Conservation (phyloP, 2,329 filamentous ascomycete species). For the Neonectria ditissima region DNA sequence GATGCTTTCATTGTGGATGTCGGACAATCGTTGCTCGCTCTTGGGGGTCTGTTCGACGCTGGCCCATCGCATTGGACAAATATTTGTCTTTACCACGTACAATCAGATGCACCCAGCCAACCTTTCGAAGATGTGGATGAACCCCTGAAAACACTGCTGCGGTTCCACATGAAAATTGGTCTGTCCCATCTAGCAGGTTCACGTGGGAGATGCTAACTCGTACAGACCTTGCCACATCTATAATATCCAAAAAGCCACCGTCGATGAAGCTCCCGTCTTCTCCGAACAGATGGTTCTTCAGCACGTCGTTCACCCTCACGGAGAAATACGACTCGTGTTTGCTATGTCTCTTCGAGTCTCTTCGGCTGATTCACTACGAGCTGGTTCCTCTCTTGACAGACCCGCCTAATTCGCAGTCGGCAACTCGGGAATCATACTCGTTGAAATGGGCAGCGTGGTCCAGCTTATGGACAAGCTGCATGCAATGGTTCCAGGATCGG, state of each 20-base stretch:
- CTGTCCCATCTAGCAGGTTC: background rate
- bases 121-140: background rate
- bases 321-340: background rate
- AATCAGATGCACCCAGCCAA: background rate
- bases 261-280: background rate
- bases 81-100: background rate
- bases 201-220: background rate
- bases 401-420: background rate
- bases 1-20: background rate
- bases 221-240: background rate
- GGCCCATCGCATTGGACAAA: background rate
- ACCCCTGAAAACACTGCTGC: background rate
- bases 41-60: background rate
- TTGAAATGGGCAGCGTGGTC: slow-evolving; percentile 27
- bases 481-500: slow-evolving; percentile 28
- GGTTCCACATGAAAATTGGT: background rate
- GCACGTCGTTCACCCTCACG: background rate
- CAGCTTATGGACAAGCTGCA: slow-evolving; percentile 24
- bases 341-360: background rate
- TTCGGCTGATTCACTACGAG: background rate
- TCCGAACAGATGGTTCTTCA: background rate
- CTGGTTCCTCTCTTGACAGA: background rate
- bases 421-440: slow-evolving; percentile 15
- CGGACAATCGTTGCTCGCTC: background rate
- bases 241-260: background rate